Evolutionary conservation across 805 yeast species (phyloP).

Genomic region (Saccharomyces mikatae): DNA sequence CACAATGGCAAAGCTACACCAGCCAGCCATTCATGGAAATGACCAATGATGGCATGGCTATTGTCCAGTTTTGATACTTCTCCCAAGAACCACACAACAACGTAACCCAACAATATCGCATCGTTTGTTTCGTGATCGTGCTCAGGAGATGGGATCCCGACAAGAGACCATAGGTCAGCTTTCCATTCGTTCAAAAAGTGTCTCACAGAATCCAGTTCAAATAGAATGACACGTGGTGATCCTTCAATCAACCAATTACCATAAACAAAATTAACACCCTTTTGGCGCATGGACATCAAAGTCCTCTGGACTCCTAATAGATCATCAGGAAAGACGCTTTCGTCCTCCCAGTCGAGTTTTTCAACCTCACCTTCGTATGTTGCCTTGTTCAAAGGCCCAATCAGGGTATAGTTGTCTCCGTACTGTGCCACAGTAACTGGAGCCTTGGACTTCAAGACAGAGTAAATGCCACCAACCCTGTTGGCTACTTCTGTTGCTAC

Average conservation of each 20-base stretch:
- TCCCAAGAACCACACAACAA: constrained; percentile 95
- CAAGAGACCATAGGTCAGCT: constrained; percentile 79
- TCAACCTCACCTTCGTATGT: constrained; percentile 76
- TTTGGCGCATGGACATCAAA: constrained; percentile 68
- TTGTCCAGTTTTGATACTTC: constrained; percentile 80
- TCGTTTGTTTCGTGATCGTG: constrained; percentile 84
- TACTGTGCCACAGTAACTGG: constrained; percentile 94
- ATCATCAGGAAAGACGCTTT: constrained; percentile 26
- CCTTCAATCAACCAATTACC: constrained; percentile 98
- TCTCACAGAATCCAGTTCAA: constrained; percentile 73
- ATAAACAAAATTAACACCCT: constrained; percentile 78
- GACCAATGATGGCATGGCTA: constrained; percentile 83
- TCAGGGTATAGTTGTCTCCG: constrained; percentile 71
- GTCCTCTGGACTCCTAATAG: constrained; percentile 32
- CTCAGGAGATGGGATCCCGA: constrained; percentile 90
- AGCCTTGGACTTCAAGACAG: constrained; percentile 92
- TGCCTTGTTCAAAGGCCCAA: constrained; percentile 77
- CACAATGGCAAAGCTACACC: constrained; percentile 93
- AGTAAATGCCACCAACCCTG: constrained; percentile 95
- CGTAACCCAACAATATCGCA: constrained; percentile 84
- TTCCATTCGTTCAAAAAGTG: constrained; percentile 84
- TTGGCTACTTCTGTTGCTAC: constrained; percentile 97
- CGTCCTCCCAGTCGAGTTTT: constrained; percentile 53
- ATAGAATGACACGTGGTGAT: constrained; percentile 85
- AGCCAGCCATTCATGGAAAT: constrained; percentile 97